Percentiles rank a stretch among this genome's conserved stretches.
These are phyloP conservation scores for Nitzschia inconspicua DNA, from an alignment of 108 stramenopile genomes.

Conservation along the genomic window DNA sequence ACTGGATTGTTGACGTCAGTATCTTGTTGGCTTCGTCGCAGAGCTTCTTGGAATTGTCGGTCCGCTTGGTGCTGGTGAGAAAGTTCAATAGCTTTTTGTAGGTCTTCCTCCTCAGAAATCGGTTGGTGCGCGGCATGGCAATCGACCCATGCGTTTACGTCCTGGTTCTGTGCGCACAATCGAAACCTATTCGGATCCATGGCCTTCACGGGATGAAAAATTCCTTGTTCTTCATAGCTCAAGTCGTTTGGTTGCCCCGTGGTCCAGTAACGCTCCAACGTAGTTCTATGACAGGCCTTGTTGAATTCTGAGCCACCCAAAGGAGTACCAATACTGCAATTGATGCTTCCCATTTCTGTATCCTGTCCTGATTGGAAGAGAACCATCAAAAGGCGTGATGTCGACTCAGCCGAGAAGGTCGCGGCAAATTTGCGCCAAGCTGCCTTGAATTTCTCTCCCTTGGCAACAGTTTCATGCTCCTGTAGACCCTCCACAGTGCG, in stretches of 20 bases:
- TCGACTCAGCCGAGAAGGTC: constrained; percentile 23
- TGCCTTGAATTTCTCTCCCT: constrained; percentile 73
- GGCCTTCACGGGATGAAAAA: constrained; percentile 3
- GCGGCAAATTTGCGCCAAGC: constrained; percentile 57
- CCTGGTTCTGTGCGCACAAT: not conserved
- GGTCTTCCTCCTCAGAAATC: not conserved
- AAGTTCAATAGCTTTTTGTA: not conserved
- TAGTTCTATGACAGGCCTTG: not conserved
- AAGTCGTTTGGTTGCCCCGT: not conserved
- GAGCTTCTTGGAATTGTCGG: not conserved
- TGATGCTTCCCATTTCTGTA: constrained; percentile 51
- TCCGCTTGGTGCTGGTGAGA: not conserved
- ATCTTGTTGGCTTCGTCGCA: not conserved
- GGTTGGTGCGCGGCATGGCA: not conserved
- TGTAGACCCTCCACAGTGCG: constrained; percentile 49
- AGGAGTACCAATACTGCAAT: constrained; percentile 6
- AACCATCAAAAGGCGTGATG: constrained; percentile 51
- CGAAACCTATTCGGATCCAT: not conserved
- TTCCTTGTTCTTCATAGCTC: not conserved
- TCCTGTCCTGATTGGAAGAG: constrained; percentile 66
- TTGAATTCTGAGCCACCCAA: not conserved
- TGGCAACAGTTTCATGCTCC: constrained; percentile 60
- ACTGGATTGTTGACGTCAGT: not conserved
- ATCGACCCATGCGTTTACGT: not conserved
- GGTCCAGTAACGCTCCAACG: constrained; percentile 2